Base-by-base conservation (phyloP, 2,329 filamentous ascomycete genomes). In the Aspergillus sp. region DNA sequence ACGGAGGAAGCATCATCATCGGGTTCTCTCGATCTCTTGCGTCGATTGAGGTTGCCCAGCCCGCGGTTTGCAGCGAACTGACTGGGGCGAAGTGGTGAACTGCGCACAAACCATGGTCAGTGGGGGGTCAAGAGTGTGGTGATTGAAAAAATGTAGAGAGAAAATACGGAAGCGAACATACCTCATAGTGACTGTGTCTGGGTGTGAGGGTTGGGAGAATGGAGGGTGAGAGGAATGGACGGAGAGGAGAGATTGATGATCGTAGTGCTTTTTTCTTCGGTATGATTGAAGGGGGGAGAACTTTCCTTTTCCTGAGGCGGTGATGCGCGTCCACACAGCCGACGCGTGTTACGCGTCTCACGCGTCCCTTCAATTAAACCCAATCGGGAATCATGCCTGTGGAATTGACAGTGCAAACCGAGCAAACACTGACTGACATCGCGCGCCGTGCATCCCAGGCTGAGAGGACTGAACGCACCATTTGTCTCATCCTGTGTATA, bases 31-130 rank as follows among this genome's bases (percentile, higher is more conserved):
- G 79, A 78, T 63, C 86, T 81, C 72, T 88, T 88, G 55, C 83
- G 79, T 56, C 79, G 74, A 59, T 75, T 80, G 57, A 75, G 63
- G 49, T 74, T 75, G 16, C 74, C 73, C 51, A 81, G 70, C 49
- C 90, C 89, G 61, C 90, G 85, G 74, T 95, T 96, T 64, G 86
- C 90, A 59, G 91, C 92, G 55, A 87, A 85, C 79, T 89, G 87
- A 74, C 86, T 90, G 62, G 85, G 81, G 72, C 87, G 86, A 55
- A 95, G 81, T 69, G 92, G 91, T 71, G 90, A 95, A 79, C 89
- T 95, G 67, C 20, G 45, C 16, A 51, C 22, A 49, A 13, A 22
- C 7, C 17, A 42, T 42, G 16, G 16, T n/a, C 35, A 38, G 14
- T 4, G 14, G 14, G 16, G 11, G 7, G 4, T 13, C n/a, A 1